Evolutionary conservation across 2,329 filamentous ascomycete species (phyloP).

Genomic region (Leptographium procerum): DNA sequence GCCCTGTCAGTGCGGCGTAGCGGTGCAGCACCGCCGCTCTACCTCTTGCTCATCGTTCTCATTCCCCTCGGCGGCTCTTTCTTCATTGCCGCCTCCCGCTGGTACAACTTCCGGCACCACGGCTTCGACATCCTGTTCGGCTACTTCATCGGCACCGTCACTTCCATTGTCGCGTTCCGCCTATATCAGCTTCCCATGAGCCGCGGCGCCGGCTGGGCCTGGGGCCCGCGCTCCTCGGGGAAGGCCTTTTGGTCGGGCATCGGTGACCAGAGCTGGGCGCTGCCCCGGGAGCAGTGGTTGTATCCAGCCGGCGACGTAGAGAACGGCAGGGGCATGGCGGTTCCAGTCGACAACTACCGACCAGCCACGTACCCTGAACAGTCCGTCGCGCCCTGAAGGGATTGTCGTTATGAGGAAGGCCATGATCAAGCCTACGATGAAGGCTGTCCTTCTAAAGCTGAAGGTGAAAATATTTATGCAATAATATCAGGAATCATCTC

Average conservation of each 20-base stretch:
- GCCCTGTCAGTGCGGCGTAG: conserved; percentile 51
- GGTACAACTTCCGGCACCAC: conserved; percentile 80
- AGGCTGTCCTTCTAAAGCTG: not conserved
- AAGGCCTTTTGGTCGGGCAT: conserved; percentile 67
- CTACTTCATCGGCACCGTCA: conserved; percentile 62
- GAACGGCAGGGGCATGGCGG: conserved; percentile 8
- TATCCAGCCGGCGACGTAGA: conserved; percentile 17
- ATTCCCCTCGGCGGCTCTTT: conserved; percentile 64
- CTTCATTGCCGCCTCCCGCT: conserved; percentile 77
- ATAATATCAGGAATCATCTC: too few relatives aligned
- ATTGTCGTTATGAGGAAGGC: not conserved
- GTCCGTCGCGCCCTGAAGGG: not conserved
- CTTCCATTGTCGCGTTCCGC: conserved; percentile 64
- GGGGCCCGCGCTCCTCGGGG: conserved; percentile 63
- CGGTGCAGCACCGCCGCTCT: conserved; percentile 73
- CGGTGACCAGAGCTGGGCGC: conserved; percentile 42
- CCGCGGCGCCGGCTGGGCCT: conserved; percentile 77
- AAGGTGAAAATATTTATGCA: too few relatives aligned
- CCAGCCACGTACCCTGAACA: not conserved
- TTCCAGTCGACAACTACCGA: not conserved
- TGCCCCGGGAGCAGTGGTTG: conserved; percentile 18
- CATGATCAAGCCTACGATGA: not conserved
- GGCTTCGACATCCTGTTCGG: conserved; percentile 88
- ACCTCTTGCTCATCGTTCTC: conserved; percentile 59
- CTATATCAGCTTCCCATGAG: conserved; percentile 76